Conservation (phyloP, 441 rosid genomes). For the Gossypium schwendimanii region DNA sequence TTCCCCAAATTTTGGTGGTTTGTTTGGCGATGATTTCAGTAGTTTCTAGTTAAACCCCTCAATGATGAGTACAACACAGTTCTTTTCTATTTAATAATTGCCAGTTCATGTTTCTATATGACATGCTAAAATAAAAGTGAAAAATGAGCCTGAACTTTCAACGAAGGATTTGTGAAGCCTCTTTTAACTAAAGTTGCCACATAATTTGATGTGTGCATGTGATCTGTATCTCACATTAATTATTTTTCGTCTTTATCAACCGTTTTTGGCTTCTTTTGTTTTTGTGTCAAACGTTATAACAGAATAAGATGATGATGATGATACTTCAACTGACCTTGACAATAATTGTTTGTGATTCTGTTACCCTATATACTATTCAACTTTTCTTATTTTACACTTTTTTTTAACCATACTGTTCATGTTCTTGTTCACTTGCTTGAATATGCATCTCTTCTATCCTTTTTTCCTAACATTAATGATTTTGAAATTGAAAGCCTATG, state of each 20-base stretch:
- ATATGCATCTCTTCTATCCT: not conserved
- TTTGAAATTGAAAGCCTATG: conserved; percentile 67
- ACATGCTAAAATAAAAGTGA: not conserved
- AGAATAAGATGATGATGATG: not conserved
- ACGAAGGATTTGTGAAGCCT: not conserved
- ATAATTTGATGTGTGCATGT: not conserved
- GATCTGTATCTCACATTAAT: not conserved
- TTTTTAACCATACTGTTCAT: not conserved
- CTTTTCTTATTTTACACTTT: not conserved
- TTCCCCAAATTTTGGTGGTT: not conserved
- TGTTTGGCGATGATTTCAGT: not conserved
- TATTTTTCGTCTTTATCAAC: not conserved
- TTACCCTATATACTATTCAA: not conserved
- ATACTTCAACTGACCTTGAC: not conserved
- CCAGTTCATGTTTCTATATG: not conserved
- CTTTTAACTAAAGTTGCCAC: not conserved
- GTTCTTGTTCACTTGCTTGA: not conserved
- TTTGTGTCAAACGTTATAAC: not conserved
- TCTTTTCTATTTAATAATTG: not conserved
- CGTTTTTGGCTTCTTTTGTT: too few species aligned
- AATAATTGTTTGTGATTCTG: not conserved
- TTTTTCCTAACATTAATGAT: conserved; percentile 3
- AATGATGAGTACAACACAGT: not conserved
- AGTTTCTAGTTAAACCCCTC: not conserved
- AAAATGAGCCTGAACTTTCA: conserved; percentile 3